Conservation (phyloP, 257 asterid genomes). For the Jaltomata sinuosa region DNA sequence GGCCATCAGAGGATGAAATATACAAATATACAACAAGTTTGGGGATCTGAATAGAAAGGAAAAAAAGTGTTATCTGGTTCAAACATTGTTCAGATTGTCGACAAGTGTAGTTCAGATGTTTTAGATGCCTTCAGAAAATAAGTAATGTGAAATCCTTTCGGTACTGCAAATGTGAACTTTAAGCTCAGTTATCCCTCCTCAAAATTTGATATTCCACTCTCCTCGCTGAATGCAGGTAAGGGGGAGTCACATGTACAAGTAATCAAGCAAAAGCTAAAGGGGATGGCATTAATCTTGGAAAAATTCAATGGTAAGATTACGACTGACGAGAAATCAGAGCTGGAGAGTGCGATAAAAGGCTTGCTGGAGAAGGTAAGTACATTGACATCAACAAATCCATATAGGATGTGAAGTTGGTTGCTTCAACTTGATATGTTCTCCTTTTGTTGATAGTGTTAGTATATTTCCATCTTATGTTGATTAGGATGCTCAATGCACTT, state of each 20-base stretch:
- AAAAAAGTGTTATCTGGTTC: constrained; percentile 24
- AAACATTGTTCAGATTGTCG: constrained; percentile 27
- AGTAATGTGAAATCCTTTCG: constrained; percentile 31
- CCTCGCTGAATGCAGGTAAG: constrained; percentile 13
- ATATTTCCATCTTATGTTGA: neutral
- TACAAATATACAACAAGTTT: constrained; percentile 13
- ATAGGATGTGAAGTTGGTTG: neutral
- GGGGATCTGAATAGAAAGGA: constrained; percentile 39
- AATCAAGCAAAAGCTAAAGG: constrained; percentile 15
- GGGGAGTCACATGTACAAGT: constrained; percentile 13
- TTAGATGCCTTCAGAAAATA: constrained; percentile 43
- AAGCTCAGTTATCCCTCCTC: constrained; percentile 14
- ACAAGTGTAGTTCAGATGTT: constrained; percentile 28
- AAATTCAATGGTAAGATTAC: constrained; percentile 25
- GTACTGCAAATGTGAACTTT: constrained; percentile 21
- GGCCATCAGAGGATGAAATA: too few relatives aligned
- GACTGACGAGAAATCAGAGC: constrained; percentile 9
- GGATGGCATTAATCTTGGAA: constrained; percentile 19
- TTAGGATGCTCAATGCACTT: neutral
- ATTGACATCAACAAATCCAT: constrained; percentile 6
- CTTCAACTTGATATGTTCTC: neutral
- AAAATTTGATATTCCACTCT: constrained; percentile 6
- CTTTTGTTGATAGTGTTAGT: neutral
- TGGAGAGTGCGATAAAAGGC: constrained; percentile 24
- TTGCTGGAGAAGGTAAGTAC: constrained; percentile 28